These are phyloP conservation scores for Talaromyces sp. DNA, from an alignment of 2,329 filamentous ascomycete species.

Conservation along the genomic window DNA sequence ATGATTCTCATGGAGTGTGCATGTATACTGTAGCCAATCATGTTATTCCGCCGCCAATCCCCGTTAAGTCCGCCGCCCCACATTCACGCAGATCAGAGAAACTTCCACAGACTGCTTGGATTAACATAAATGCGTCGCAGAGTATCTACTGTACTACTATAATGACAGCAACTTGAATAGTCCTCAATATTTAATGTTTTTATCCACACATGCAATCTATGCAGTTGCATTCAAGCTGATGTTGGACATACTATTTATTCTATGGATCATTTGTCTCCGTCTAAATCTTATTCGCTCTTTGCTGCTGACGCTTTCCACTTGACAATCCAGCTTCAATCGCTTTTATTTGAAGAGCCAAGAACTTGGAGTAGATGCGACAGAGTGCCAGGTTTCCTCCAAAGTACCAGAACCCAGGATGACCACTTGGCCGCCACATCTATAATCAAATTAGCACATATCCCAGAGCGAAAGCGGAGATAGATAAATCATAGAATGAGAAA, in stretches of 20 bases:
- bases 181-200: no score
- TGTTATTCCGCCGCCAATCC: slow-evolving; percentile 11
- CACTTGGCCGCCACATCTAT: slow-evolving; percentile 58
- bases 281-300: slow-evolving; percentile 9
- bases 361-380: slow-evolving; percentile 62
- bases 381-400: slow-evolving; percentile 67
- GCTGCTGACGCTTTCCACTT: slow-evolving; percentile 10
- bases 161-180: not conserved
- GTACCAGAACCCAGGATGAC: slow-evolving; percentile 68
- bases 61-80: slow-evolving; percentile 8
- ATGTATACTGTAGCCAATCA: slow-evolving; percentile 8
- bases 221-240: no score
- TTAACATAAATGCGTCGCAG: no score
- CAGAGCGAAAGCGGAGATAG: not conserved
- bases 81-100: no score
- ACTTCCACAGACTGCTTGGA: no score
- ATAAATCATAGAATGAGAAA: not conserved
- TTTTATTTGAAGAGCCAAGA: slow-evolving; percentile 55
- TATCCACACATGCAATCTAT: no score
- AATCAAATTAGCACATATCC: not conserved
- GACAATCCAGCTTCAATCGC: slow-evolving; percentile 46
- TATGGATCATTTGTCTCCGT: not conserved
- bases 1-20: not conserved
- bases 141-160: no score
- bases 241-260: no score